Percentiles rank a stretch among this genome's conserved stretches.
These are phyloP conservation scores for Saccharomycopsis oosterbeekiorum DNA, from an alignment of 805 yeast genomes.

Conservation along the genomic window DNA sequence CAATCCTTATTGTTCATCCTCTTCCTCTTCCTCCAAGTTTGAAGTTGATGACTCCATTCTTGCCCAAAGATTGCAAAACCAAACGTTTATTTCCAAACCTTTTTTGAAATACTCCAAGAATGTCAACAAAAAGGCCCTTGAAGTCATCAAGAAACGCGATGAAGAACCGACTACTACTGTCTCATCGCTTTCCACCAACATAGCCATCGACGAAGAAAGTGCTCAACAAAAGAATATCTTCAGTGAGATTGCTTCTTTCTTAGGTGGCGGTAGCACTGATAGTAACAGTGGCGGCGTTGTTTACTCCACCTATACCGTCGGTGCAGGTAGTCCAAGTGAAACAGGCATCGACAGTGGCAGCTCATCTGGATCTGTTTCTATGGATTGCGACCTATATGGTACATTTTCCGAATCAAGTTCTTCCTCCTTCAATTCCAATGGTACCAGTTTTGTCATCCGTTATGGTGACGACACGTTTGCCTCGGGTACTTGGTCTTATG, in stretches of 20 bases:
- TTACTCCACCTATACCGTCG: neutral
- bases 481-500: constrained; percentile 53
- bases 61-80: neutral
- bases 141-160: neutral
- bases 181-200: too few relatives aligned
- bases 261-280: neutral
- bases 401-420: constrained; percentile 29
- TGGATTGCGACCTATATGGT: constrained; percentile 33
- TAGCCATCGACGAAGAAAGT: neutral
- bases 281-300: neutral
- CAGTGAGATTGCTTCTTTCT: constrained; percentile 4
- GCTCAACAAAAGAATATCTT: constrained; percentile 7
- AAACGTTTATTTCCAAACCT: neutral
- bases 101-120: neutral
- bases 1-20: constrained; percentile 36
- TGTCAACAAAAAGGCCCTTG: constrained; percentile 1
- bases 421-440: constrained; percentile 25
- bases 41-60: neutral
- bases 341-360: neutral
- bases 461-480: constrained; percentile 44
- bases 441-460: constrained; percentile 29
- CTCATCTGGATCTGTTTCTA: constrained; percentile 10
- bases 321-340: neutral
- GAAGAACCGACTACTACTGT: neutral
- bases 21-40: constrained; percentile 5